These are phyloP conservation scores for Crepidotus sp. DNA, from an alignment of 1,284 basidiomycete species.

Conservation along the genomic window DNA sequence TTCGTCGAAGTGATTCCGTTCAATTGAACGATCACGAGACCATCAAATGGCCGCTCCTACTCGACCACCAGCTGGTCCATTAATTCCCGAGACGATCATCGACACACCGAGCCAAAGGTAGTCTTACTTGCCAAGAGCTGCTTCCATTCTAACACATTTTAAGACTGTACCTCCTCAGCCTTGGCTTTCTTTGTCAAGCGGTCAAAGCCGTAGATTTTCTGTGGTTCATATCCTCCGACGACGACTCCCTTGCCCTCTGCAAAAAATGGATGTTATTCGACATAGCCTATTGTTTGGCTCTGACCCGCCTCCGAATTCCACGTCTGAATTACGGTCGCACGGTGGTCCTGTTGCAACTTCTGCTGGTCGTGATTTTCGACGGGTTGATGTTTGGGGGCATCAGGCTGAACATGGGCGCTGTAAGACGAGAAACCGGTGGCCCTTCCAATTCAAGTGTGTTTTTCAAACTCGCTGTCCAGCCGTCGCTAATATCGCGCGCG, in stretches of 20 bases:
- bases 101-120: slow-evolving; percentile 48
- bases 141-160: not conserved
- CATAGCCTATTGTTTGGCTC: slow-evolving; percentile 47
- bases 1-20: too few species aligned
- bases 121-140: not conserved
- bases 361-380: slow-evolving; percentile 51
- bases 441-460: slow-evolving; percentile 25
- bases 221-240: slow-evolving; percentile 38
- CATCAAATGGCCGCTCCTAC: too few species aligned
- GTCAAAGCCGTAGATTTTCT: slow-evolving; percentile 59
- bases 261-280: slow-evolving; percentile 70
- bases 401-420: slow-evolving; percentile 34
- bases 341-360: slow-evolving; percentile 50
- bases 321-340: slow-evolving; percentile 62
- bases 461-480: not conserved
- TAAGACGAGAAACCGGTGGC: slow-evolving; percentile 20
- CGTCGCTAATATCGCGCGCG: not conserved
- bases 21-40: too few species aligned
- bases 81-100: slow-evolving; percentile 45
- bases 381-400: slow-evolving; percentile 67
- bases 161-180: slow-evolving; percentile 41
- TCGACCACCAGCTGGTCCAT: too few species aligned
- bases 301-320: slow-evolving; percentile 69
- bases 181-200: slow-evolving; percentile 52
- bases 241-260: slow-evolving; percentile 33